A percentile compares a stretch with the other conserved stretches of the same genome.
phyloP scores from a whole-genome alignment of 169 alveolate species.

The Ichthyophthirius multifiliis region DNA sequence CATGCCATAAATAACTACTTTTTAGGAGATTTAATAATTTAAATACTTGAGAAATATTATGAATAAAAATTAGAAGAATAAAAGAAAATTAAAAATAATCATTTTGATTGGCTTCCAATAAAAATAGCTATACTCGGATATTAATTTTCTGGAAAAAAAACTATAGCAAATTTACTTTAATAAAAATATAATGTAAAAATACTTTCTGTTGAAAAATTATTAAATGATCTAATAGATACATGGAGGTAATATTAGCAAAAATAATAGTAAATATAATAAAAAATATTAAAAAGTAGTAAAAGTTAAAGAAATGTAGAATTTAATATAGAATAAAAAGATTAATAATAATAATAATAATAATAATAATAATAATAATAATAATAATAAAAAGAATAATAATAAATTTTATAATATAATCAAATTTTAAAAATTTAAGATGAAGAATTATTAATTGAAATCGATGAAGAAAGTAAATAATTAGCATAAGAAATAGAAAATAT shows the following conservation, averaged over 20 bases:
- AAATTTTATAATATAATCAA: too few species aligned
- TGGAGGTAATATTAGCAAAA: background rate
- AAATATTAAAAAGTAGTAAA: slow-evolving; percentile 11
- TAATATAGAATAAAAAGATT: too few species aligned
- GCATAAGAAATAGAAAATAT: slow-evolving; percentile 49
- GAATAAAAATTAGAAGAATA: slow-evolving; percentile 49
- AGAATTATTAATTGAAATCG: background rate
- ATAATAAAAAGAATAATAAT: too few species aligned
- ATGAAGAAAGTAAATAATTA: slow-evolving; percentile 39
- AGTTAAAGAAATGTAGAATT: too few species aligned
- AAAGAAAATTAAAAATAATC: slow-evolving; percentile 41
- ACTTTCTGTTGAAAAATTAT: slow-evolving; percentile 56
- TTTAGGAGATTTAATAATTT: slow-evolving; percentile 77
- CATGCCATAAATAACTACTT: slow-evolving; percentile 52
- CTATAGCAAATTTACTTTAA: slow-evolving; percentile 58
- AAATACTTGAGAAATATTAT: slow-evolving; percentile 59
- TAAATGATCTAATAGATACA: slow-evolving; percentile 57
- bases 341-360: too few species aligned
- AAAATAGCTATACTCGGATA: slow-evolving; percentile 68
- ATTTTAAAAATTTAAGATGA: background rate
- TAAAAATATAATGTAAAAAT: slow-evolving; percentile 58
- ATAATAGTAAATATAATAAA: slow-evolving; percentile 35
- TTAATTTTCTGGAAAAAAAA: slow-evolving; percentile 80
- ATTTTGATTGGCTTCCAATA: slow-evolving; percentile 57
- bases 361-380: too few species aligned